Percentiles rank a stretch among this genome's conserved stretches.
Evolutionary conservation across 179 eudicot genomes (phyloP).

Genomic region (Drosera spatulata): DNA sequence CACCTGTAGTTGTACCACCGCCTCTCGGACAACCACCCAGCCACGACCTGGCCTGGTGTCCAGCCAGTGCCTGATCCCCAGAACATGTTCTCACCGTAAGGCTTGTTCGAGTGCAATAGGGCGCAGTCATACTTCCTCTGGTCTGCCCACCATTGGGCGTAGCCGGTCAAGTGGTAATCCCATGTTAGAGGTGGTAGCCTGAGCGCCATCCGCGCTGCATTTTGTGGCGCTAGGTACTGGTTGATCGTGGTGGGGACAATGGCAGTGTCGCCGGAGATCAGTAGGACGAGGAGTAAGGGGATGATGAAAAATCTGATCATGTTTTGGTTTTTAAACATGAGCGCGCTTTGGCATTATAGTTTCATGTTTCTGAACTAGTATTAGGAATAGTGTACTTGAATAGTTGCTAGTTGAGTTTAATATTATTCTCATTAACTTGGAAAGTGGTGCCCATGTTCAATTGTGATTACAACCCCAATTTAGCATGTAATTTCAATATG

Average conservation of each 20-base stretch:
- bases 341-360: not conserved
- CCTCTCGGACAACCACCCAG: slow-evolving; percentile 32
- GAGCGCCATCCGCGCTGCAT: slow-evolving; percentile 30
- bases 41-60: slow-evolving; percentile 25
- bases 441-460: slow-evolving; percentile 10
- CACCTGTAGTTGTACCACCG: slow-evolving; percentile 14
- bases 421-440: not conserved
- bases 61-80: slow-evolving; percentile 36
- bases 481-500: too few relatives aligned
- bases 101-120: slow-evolving; percentile 33
- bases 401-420: not conserved
- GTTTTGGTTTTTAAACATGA: not conserved
- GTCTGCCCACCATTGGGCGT: slow-evolving; percentile 24
- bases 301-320: not conserved
- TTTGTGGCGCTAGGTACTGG: slow-evolving; percentile 26
- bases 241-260: not conserved
- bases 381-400: not conserved
- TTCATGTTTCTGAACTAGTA: not conserved
- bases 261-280: not conserved
- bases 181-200: slow-evolving; percentile 20
- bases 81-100: slow-evolving; percentile 43
- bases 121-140: slow-evolving; percentile 23
- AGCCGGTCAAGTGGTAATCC: slow-evolving; percentile 23
- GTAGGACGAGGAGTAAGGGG: slow-evolving; percentile 1
- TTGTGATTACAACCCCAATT: slow-evolving; percentile 1